A percentile compares a stretch with the other conserved stretches of the same genome.
Conservation (phyloP, 1,284 basidiomycete species). For the Amylostereum chailletii region DNA sequence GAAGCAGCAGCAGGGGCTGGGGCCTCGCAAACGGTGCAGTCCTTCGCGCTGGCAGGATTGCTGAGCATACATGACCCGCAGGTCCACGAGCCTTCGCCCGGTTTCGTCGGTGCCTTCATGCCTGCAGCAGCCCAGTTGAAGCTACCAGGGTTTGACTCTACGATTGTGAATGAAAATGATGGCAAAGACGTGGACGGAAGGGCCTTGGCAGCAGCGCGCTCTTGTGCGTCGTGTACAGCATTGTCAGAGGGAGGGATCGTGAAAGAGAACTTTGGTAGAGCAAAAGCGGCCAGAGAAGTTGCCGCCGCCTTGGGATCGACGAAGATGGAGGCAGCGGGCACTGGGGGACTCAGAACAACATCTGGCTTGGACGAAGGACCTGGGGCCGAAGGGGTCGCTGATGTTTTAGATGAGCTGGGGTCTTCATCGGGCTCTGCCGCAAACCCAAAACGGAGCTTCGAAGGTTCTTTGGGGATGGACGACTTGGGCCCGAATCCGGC, state of each 20-base stretch:
- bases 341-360: too few species aligned
- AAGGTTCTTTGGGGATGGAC: constrained; percentile 58
- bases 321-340: too few species aligned
- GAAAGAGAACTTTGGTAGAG: constrained; percentile 37
- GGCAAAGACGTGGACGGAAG: constrained; percentile 6
- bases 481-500: constrained; percentile 26
- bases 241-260: constrained; percentile 7
- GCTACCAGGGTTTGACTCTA: constrained; percentile 3
- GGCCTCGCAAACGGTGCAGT: too few species aligned
- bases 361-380: too few species aligned
- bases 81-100: constrained; percentile 28
- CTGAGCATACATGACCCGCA: constrained; percentile 37
- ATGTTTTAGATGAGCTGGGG: constrained; percentile 2
- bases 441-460: constrained; percentile 49
- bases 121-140: constrained; percentile 22
- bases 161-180: constrained; percentile 8
- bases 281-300: constrained; percentile 18
- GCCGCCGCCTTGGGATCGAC: constrained; percentile 24
- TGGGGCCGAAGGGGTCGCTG: too few species aligned
- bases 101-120: constrained; percentile 11
- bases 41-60: constrained; percentile 19
- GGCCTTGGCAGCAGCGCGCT: constrained; percentile 6
- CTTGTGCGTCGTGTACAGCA: constrained; percentile 1
- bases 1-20: constrained; percentile 15
- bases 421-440: constrained; percentile 11